Evolutionary conservation across 1,139 yeast genomes (phyloP), one percentile per base, ranked within the genome.

Genomic region (Yamadazyma trypodendri): DNA sequence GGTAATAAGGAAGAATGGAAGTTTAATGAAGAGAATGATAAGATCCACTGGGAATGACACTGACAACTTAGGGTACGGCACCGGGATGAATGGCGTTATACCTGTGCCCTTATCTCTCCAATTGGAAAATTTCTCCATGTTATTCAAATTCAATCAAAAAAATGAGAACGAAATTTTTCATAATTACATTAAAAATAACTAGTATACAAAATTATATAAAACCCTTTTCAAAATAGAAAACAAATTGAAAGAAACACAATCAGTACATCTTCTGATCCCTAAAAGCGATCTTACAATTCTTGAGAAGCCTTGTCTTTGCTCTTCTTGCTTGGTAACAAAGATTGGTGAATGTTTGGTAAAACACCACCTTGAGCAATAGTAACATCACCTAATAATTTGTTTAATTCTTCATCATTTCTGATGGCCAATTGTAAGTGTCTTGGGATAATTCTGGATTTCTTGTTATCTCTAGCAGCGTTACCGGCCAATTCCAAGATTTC

Each of bases 281-380:
- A 14, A 27, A 28, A 28, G 10, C 35, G 25, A 31, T 11, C 41
- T 42, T 80, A 84, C 75, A 84, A 82, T 74, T 84, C 92, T 75
- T 84, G 94, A 63, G 92, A 84, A 71, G 87, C 89, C 72, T 82
- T 81, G 73, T 82, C 81, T 50, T 86, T 76, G 59, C 88, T 78
- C 80, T 90, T 90, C 81, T 89, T 82, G 14, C 14, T 10, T 74
- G 97, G 97, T 71, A 89, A 82, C 72, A 90, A 82, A 77, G 85
- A 84, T 72, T 84, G 90, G 75, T 90, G 96, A 66, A 84, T 84
- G 85, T 90, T 89, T 78, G 96, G 96, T 68, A 88, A 79, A 55
- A 88, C 96, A 84, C 96, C 96, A 84, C 96, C 96, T 76, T 87
- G 95, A 56, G 96, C 95, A 61, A 87, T 88, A 53, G 95, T 85